Conservation (phyloP, 2,329 filamentous ascomycete genomes). For the Aspergillus clavatus region DNA sequence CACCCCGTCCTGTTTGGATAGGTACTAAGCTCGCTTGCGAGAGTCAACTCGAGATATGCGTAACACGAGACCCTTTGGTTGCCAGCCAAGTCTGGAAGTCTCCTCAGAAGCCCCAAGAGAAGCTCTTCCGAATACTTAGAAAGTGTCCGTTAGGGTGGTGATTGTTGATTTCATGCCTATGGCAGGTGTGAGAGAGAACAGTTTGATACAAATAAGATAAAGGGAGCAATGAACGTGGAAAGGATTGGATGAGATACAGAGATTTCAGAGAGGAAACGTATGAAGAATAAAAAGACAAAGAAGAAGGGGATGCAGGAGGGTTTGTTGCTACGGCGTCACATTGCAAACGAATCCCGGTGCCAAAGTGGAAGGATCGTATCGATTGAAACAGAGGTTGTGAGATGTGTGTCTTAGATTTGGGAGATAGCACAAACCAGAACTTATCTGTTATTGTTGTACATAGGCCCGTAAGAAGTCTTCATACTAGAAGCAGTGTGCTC, state of each 20-base stretch:
- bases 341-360: background rate
- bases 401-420: no score
- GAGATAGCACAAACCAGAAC: no score
- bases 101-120: background rate
- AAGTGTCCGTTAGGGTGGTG: background rate
- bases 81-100: background rate
- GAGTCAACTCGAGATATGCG: background rate
- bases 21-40: background rate
- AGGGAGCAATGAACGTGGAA: background rate
- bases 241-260: background rate
- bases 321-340: background rate
- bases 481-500: no score
- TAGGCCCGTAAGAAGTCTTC: no score
- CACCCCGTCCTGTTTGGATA: background rate
- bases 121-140: background rate
- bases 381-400: background rate
- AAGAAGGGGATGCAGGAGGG: background rate
- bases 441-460: no score
- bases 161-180: background rate
- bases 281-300: background rate
- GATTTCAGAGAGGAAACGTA: background rate
- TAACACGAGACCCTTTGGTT: background rate
- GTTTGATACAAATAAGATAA: background rate
- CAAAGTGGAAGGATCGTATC: background rate
- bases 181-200: background rate